Base-by-base conservation (phyloP, 495 filamentous ascomycete species). In the Neurospora terricola region DNA sequence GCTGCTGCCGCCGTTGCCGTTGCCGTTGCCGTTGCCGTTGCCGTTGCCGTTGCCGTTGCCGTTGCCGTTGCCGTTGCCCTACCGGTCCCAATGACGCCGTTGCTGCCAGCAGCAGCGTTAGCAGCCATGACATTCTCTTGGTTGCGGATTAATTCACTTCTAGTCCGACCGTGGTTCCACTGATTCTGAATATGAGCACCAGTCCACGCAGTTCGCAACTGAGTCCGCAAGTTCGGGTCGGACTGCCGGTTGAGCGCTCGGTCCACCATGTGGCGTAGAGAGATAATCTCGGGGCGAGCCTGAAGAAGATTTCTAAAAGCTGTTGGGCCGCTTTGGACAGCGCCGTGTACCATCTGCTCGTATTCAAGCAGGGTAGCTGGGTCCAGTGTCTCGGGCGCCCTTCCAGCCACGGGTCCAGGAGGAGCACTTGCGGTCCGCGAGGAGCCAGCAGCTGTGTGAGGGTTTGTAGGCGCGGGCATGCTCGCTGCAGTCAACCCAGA, bases 201-300 rank as follows among this genome's bases (percentile, higher is more conserved):
- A 11, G 79, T 78, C 34, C 85, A 83, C 12, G 83, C 81, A 72
- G 82, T 82, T 30, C 83, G 80, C 16, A 87, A 78, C 54, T 83
- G 80, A 21, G 82, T 80, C 40, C 85, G 77, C 5, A 79, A 62
- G 8, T 84, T 75, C 0, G 82, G 78, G 71, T 81, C 84, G 2
- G 81, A 73, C 68, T 83, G 82, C 18, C 81, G 79, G 72, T 84
- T 83, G 38, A 87, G 86, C 9, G 80, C 79, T 2, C 78, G 72
- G 73, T 84, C 82, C 6, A 86, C 79, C 72, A 83, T 80, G 30
- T 70, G 71, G 21, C 83, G 82, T 62, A 81, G 81, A 0, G 77
- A 75, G 10, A 86, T 77, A 43, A 88, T 84, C 10, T 79, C 79
- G 5, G 86, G 86, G 71, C 86, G 82, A 3, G 76, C 75, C 18